phyloP scores from a whole-genome alignment of 2,329 filamentous ascomycete genomes.

The Ophiocordyceps australis region DNA sequence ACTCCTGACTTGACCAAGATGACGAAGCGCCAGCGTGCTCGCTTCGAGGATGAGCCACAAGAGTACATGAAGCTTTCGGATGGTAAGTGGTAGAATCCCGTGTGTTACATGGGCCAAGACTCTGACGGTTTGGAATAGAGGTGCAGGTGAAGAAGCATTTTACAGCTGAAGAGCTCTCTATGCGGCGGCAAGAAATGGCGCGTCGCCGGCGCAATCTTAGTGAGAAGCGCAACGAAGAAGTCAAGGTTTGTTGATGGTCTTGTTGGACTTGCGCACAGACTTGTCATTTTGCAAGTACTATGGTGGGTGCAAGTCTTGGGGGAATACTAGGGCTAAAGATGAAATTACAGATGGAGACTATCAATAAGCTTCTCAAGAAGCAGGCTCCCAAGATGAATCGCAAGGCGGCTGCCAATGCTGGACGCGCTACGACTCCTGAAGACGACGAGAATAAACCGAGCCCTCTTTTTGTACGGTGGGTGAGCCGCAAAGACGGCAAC shows the following conservation, averaged over 20 bases:
- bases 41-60: conserved; percentile 35
- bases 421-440: conserved; percentile 29
- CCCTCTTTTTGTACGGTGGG: conserved; percentile 50
- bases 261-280: background rate
- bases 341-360: conserved; percentile 72
- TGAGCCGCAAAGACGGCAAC: conserved; percentile 47
- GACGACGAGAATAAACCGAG: conserved; percentile 29
- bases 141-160: conserved; percentile 45
- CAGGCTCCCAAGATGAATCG: conserved; percentile 59
- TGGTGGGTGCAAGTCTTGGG: no score
- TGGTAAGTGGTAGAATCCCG: no score
- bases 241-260: conserved; percentile 25
- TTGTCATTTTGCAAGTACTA: no score
- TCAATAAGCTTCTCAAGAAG: conserved; percentile 78
- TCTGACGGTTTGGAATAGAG: conserved; percentile 20
- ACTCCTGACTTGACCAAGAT: conserved; percentile 39
- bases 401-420: conserved; percentile 22
- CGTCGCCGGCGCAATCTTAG: conserved; percentile 42
- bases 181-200: conserved; percentile 44
- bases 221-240: conserved; percentile 45
- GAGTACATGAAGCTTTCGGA: conserved; percentile 43
- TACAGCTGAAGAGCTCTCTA: conserved; percentile 41
- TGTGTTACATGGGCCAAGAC: background rate
- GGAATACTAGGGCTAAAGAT: no score
- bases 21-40: conserved; percentile 40